These are phyloP conservation scores for Pleomassaria siparia DNA, from an alignment of 2,329 filamentous ascomycete genomes.

Conservation along the genomic window DNA sequence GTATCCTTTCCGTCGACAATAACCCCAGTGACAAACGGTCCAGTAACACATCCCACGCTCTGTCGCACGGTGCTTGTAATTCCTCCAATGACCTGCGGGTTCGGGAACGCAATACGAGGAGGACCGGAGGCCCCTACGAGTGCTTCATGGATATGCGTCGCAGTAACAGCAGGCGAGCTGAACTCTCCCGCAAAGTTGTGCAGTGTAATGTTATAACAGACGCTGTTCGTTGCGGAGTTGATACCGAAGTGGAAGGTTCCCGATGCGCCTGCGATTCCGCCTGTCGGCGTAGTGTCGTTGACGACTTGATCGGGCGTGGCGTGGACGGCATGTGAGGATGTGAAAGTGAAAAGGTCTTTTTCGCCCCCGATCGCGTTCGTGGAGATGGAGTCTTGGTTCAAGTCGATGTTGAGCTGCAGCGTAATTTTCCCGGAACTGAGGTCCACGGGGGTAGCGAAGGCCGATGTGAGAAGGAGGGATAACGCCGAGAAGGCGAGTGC, in stretches of 20 bases:
- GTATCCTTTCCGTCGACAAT: conserved; percentile 50
- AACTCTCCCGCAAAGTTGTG: conserved; percentile 54
- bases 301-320: conserved; percentile 56
- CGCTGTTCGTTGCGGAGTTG: conserved; percentile 48
- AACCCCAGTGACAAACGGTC: conserved; percentile 28
- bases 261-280: conserved; percentile 48
- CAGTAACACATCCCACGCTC: conserved; percentile 28
- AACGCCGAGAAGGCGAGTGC: conserved; percentile 11
- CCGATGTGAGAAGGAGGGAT: conserved; percentile 10
- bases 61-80: conserved; percentile 15
- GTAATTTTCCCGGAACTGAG: conserved; percentile 16
- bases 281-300: conserved; percentile 46
- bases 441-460: conserved; percentile 16
- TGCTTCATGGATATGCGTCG: conserved; percentile 60
- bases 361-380: background rate
- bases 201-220: conserved; percentile 56
- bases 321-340: conserved; percentile 51
- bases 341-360: conserved; percentile 44
- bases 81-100: conserved; percentile 19
- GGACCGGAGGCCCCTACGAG: conserved; percentile 51
- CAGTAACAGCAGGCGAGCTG: conserved; percentile 54
- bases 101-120: conserved; percentile 44
- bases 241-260: conserved; percentile 57
- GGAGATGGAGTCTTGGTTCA: conserved; percentile 10
- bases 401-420: conserved; percentile 23